These are phyloP conservation scores for Aureobasidium sp. DNA, from an alignment of 2,329 filamentous ascomycete species.

Conservation along the genomic window DNA sequence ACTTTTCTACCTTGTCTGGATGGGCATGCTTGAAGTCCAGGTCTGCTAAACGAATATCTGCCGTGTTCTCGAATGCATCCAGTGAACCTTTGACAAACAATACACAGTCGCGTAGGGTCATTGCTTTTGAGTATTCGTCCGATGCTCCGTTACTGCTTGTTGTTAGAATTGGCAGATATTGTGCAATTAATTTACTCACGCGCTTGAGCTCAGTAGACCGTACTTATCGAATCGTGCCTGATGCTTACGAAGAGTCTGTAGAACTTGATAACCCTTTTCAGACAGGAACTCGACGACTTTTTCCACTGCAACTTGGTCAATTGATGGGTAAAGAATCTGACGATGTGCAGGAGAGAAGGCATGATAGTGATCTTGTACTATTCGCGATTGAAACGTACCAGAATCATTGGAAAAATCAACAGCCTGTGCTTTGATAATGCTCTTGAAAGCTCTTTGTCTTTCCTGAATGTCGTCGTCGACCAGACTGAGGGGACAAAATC, in stretches of 20 bases:
- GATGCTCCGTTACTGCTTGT: conserved; percentile 16
- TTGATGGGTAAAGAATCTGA: background rate
- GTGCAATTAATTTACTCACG: background rate
- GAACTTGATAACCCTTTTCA: conserved; percentile 26
- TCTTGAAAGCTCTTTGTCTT: conserved; percentile 18
- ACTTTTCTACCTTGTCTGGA: conserved; percentile 31
- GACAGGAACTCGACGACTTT: conserved; percentile 21
- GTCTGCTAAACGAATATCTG: conserved; percentile 37
- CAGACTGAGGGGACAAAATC: conserved; percentile 34
- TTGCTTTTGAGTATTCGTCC: conserved; percentile 30
- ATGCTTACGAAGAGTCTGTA: conserved; percentile 28
- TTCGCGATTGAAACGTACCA: background rate
- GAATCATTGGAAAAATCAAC: background rate
- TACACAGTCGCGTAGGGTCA: conserved; percentile 41
- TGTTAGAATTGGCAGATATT: background rate
- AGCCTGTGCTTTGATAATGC: conserved; percentile 16
- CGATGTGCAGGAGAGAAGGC: background rate
- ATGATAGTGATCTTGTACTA: background rate
- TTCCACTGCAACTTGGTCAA: background rate
- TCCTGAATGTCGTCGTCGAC: conserved; percentile 23
- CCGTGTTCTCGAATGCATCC: conserved; percentile 16
- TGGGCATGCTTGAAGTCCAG: conserved; percentile 36
- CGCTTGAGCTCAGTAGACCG: conserved; percentile 23
- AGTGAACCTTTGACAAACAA: conserved; percentile 29
- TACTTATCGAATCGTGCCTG: conserved; percentile 31